phyloP scores from a whole-genome alignment of 2,329 filamentous ascomycete genomes.

The Apiospora saccharicola region DNA sequence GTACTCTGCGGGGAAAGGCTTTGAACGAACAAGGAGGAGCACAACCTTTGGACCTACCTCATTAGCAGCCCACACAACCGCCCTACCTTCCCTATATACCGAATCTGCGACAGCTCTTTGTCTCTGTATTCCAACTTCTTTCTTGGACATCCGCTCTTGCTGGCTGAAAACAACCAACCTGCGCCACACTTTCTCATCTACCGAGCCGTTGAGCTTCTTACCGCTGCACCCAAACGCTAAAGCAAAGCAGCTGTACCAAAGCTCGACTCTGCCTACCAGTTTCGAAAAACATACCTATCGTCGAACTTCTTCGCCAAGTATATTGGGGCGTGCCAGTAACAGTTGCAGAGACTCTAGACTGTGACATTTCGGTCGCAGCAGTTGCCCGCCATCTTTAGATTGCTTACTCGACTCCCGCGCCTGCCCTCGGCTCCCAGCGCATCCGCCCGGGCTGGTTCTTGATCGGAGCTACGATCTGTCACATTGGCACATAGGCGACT shows the following conservation, averaged over 20 bases:
- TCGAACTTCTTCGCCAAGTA: constrained; percentile 1
- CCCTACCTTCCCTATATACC: constrained; percentile 24
- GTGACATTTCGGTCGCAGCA: constrained; percentile 6
- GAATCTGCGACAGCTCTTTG: constrained; percentile 18
- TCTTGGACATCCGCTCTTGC: constrained; percentile 8
- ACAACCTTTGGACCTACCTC: constrained; percentile 18
- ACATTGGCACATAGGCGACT: constrained; percentile 5
- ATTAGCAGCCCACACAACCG: constrained; percentile 15
- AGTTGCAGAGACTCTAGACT: not conserved
- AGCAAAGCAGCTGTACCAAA: not conserved
- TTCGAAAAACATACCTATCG: not conserved
- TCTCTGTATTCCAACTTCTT: constrained; percentile 13
- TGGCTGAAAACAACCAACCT: constrained; percentile 12
- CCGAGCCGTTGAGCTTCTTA: not conserved
- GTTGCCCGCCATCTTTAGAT: not conserved
- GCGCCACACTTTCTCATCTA: not conserved
- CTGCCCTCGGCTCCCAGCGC: constrained; percentile 11
- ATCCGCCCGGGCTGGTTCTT: constrained; percentile 12
- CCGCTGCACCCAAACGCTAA: not conserved
- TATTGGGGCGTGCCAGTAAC: not conserved
- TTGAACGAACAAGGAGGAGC: constrained; percentile 11
- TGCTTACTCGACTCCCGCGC: not conserved
- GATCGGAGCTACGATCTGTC: constrained; percentile 18
- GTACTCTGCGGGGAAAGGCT: constrained; percentile 22
- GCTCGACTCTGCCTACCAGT: not conserved